phyloP scores from a whole-genome alignment of 2,329 filamentous ascomycete genomes.

The Claviceps paspali region DNA sequence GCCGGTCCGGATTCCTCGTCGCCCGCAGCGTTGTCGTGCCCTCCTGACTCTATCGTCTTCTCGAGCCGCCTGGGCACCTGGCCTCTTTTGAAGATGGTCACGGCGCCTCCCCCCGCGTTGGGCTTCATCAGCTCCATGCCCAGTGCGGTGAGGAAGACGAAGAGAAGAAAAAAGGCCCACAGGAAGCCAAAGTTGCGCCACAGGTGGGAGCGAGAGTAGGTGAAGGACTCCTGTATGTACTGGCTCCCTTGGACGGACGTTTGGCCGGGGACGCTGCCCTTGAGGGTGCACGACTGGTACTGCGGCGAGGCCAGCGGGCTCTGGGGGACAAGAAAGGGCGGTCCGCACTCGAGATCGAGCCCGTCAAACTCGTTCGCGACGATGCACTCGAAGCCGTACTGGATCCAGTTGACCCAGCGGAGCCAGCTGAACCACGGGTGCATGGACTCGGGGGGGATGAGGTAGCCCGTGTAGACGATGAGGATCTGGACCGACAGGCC shows the following conservation, averaged over 20 bases:
- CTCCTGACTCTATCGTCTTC: conserved; percentile 38
- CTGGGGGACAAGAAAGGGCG: conserved; percentile 41
- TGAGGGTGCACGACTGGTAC: conserved; percentile 39
- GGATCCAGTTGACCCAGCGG: conserved; percentile 50
- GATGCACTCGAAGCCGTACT: conserved; percentile 55
- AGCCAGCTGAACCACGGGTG: conserved; percentile 51
- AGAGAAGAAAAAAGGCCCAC: conserved; percentile 60
- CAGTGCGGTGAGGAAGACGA: conserved; percentile 54
- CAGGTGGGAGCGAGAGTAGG: conserved; percentile 40
- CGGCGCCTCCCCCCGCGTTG: conserved; percentile 41
- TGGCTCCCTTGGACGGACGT: conserved; percentile 34
- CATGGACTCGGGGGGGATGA: conserved; percentile 41
- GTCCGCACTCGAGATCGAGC: conserved; percentile 41
- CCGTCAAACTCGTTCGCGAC: conserved; percentile 48
- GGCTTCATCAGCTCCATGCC: conserved; percentile 53
- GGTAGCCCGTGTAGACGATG: conserved; percentile 53
- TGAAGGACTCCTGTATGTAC: conserved; percentile 38
- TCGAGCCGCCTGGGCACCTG: conserved; percentile 44
- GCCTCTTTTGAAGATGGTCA: conserved; percentile 47
- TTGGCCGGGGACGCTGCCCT: conserved; percentile 29
- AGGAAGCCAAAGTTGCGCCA: conserved; percentile 71
- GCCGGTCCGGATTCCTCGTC: conserved; percentile 32
- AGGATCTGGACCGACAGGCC: conserved; percentile 45
- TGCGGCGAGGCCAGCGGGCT: conserved; percentile 14
- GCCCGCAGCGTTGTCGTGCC: conserved; percentile 24